Percentiles rank a stretch among this genome's conserved stretches.
These are phyloP conservation scores for Aspergillus niger DNA, from an alignment of 2,329 filamentous ascomycete species.

Conservation along the genomic window DNA sequence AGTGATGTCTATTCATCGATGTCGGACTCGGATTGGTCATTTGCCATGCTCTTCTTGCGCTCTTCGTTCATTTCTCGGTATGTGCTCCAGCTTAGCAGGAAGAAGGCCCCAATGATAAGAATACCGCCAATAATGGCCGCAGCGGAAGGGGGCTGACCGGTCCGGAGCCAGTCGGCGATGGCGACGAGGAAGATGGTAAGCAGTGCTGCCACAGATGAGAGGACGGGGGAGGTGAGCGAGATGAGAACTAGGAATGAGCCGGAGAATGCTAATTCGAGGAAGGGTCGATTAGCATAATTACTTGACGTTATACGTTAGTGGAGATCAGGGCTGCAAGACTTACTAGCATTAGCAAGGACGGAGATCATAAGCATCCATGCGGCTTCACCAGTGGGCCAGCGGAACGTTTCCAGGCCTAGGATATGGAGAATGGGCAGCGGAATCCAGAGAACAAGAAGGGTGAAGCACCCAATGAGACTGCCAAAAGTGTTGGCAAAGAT, in stretches of 20 bases:
- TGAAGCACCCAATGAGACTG: conserved; percentile 83
- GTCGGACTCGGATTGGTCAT: conserved; percentile 47
- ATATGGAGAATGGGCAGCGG: conserved; percentile 82
- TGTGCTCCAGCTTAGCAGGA: conserved; percentile 85
- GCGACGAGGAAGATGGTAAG: conserved; percentile 97
- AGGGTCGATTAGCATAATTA: neutral
- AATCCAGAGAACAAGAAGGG: conserved; percentile 84
- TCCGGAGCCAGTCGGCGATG: conserved; percentile 83
- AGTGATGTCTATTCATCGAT: conserved; percentile 37
- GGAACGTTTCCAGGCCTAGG: conserved; percentile 77
- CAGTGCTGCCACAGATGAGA: conserved; percentile 88
- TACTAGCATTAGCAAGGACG: conserved; percentile 80
- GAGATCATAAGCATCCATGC: conserved; percentile 79
- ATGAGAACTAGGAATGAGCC: conserved; percentile 93
- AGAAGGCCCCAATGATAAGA: conserved; percentile 84
- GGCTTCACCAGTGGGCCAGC: conserved; percentile 74
- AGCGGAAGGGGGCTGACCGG: conserved; percentile 71
- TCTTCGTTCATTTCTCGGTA: conserved; percentile 93
- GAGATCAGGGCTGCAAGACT: conserved; percentile 30
- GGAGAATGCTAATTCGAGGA: conserved; percentile 64
- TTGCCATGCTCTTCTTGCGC: conserved; percentile 58
- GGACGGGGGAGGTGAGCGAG: conserved; percentile 85
- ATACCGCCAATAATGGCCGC: conserved; percentile 80
- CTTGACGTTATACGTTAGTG: neutral
- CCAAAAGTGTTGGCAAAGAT: conserved; percentile 95